Percentiles rank a stretch among this genome's conserved stretches.
Conservation (phyloP, 345 rosid genomes). For the Citrus australasica region DNA sequence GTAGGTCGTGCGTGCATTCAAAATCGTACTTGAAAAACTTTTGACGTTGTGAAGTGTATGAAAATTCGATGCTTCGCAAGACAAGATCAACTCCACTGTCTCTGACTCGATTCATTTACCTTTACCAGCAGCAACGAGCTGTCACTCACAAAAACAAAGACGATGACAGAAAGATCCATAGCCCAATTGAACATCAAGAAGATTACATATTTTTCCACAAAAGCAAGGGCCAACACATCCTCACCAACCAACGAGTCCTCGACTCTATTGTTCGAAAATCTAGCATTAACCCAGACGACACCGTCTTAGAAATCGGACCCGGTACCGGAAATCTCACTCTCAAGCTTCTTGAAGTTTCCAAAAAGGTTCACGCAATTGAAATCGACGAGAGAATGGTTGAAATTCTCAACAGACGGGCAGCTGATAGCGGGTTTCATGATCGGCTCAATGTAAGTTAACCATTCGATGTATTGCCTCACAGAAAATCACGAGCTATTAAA, state of each 20-base stretch:
- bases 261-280: slow-evolving; percentile 68
- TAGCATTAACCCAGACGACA: slow-evolving; percentile 46
- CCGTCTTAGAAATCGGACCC: slow-evolving; percentile 84
- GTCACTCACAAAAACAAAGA: slow-evolving; percentile 6
- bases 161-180: not conserved
- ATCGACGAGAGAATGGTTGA: slow-evolving; percentile 80
- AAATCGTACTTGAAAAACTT: not conserved
- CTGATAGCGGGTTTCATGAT: slow-evolving; percentile 33
- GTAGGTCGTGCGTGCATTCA: not conserved
- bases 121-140: slow-evolving; percentile 2
- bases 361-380: slow-evolving; percentile 67
- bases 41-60: not conserved
- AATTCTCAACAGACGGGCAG: slow-evolving; percentile 51
- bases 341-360: slow-evolving; percentile 61
- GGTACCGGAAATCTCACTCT: slow-evolving; percentile 93
- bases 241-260: slow-evolving; percentile 71
- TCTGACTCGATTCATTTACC: slow-evolving; percentile 18
- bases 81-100: slow-evolving; percentile 6
- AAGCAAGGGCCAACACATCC: slow-evolving; percentile 93
- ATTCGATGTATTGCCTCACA: slow-evolving; percentile 47
- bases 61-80: slow-evolving; percentile 12
- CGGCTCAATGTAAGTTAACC: slow-evolving; percentile 51
- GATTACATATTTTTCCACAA: slow-evolving; percentile 45
- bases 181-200: slow-evolving; percentile 21
- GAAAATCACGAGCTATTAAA: not conserved